phyloP scores from a whole-genome alignment of 768 basidiomycete species.

The Russula lepida region DNA sequence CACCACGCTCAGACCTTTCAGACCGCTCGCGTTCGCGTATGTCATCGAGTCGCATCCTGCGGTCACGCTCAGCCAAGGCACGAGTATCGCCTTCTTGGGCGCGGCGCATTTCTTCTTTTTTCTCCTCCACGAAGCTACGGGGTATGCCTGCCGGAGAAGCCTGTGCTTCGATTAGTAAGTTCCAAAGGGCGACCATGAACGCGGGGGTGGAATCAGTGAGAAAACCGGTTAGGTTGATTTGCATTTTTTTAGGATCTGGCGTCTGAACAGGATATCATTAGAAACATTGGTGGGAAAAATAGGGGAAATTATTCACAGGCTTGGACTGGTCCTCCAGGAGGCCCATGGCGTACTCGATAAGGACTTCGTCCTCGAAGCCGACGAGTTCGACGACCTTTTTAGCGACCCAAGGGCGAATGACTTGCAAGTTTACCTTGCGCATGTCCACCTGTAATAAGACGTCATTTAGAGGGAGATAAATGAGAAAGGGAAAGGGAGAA shows the following conservation, averaged over 20 bases:
- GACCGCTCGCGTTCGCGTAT: constrained; percentile 54
- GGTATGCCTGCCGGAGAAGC: constrained; percentile 84
- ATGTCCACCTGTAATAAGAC: constrained; percentile 66
- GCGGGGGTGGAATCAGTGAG: constrained; percentile 74
- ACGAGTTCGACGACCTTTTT: constrained; percentile 86
- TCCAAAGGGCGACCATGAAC: constrained; percentile 90
- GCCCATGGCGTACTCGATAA: constrained; percentile 94
- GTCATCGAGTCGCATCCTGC: constrained; percentile 60
- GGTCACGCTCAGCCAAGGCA: constrained; percentile 62
- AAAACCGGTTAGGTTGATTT: constrained; percentile 90
- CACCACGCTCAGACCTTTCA: constrained; percentile 35
- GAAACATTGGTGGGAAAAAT: background rate
- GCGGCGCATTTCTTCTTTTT: constrained; percentile 84
- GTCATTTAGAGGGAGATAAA: background rate
- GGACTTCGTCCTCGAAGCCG: constrained; percentile 94
- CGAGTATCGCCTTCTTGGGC: constrained; percentile 54
- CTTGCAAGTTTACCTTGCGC: constrained; percentile 87
- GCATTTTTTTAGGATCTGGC: constrained; percentile 92
- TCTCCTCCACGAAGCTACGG: constrained; percentile 80
- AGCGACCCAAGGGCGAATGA: constrained; percentile 92
- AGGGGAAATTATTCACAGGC: constrained; percentile 45
- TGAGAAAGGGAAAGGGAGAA: constrained; percentile 20
- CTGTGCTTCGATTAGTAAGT: constrained; percentile 88
- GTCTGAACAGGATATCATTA: constrained; percentile 37
- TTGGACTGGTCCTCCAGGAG: constrained; percentile 79